Conservation (phyloP, 116 monocot species). For the Trichopus zeylanicus region DNA sequence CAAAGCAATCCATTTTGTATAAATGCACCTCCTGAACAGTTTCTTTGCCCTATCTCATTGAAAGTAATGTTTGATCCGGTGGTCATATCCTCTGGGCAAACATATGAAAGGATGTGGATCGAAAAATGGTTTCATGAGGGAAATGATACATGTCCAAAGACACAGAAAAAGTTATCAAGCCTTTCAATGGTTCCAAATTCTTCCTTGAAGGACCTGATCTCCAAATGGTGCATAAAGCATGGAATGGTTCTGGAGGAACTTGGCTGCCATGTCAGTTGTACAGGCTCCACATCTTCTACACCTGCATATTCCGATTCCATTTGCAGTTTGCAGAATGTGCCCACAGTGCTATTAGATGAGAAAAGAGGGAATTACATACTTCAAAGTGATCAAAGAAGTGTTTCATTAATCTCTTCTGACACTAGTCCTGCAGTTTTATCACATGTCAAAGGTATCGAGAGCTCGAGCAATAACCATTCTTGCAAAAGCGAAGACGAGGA, state of each 20-base stretch:
- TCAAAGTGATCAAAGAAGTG: slow-evolving; percentile 33
- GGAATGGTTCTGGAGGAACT: slow-evolving; percentile 21
- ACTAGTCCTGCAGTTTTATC: slow-evolving; percentile 28
- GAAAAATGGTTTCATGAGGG: slow-evolving; percentile 89
- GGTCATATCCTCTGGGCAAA: slow-evolving; percentile 83
- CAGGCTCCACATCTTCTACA: slow-evolving; percentile 13
- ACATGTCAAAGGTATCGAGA: slow-evolving; percentile 17
- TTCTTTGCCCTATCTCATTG: slow-evolving; percentile 70
- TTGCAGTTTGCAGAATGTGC: slow-evolving; percentile 46
- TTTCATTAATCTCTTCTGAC: slow-evolving; percentile 45
- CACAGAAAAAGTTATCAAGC: slow-evolving; percentile 42
- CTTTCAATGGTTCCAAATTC: slow-evolving; percentile 54
- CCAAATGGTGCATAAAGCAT: slow-evolving; percentile 49
- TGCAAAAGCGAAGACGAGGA: slow-evolving; percentile 35
- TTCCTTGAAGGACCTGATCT: slow-evolving; percentile 64
- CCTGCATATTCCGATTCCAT: slow-evolving; percentile 27
- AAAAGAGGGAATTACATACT: slow-evolving; percentile 24
- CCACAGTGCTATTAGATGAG: slow-evolving; percentile 30
- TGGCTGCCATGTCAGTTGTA: not conserved
- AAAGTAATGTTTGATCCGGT: slow-evolving; percentile 90
- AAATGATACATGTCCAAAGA: slow-evolving; percentile 74
- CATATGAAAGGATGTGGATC: slow-evolving; percentile 68
- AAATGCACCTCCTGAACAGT: slow-evolving; percentile 52
- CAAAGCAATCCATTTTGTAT: slow-evolving; percentile 9
- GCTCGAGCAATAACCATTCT: slow-evolving; percentile 11